These are phyloP conservation scores for Candida labiduridarum DNA, from an alignment of 1,139 yeast genomes.

Conservation along the genomic window DNA sequence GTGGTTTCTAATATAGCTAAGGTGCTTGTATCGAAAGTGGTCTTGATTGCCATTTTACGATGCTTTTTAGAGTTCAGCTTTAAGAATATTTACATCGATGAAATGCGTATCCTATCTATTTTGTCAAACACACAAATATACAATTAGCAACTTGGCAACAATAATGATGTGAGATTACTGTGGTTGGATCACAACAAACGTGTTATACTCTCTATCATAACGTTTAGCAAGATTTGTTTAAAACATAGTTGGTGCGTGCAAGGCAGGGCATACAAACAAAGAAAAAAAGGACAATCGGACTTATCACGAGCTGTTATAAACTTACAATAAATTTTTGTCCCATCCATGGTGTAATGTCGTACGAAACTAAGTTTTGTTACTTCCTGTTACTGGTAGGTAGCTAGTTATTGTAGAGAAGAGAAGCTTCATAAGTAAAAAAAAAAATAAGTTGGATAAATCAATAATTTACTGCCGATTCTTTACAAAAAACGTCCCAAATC, in stretches of 20 bases:
- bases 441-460: too few species aligned
- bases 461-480: too few species aligned
- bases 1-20: background rate
- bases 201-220: conserved; percentile 1
- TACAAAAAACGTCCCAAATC: too few species aligned
- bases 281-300: background rate
- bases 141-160: background rate
- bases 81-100: conserved; percentile 1
- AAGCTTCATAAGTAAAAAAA: too few species aligned
- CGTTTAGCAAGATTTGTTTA: background rate
- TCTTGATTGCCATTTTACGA: background rate
- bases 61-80: conserved; percentile 1
- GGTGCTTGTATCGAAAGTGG: background rate
- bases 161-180: background rate
- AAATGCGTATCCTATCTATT: background rate
- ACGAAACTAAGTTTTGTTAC: too few species aligned
- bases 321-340: too few species aligned
- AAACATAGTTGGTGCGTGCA: background rate
- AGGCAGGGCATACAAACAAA: background rate
- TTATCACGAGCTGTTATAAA: too few species aligned
- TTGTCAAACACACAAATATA: background rate
- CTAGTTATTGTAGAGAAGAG: too few species aligned
- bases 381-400: too few species aligned
- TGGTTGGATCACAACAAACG: background rate
- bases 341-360: too few species aligned